Evolutionary conservation across 495 filamentous ascomycete species (phyloP), one percentile per base, ranked within the genome.

Genomic region (Aspergillus sclerotiicarbonarius): DNA sequence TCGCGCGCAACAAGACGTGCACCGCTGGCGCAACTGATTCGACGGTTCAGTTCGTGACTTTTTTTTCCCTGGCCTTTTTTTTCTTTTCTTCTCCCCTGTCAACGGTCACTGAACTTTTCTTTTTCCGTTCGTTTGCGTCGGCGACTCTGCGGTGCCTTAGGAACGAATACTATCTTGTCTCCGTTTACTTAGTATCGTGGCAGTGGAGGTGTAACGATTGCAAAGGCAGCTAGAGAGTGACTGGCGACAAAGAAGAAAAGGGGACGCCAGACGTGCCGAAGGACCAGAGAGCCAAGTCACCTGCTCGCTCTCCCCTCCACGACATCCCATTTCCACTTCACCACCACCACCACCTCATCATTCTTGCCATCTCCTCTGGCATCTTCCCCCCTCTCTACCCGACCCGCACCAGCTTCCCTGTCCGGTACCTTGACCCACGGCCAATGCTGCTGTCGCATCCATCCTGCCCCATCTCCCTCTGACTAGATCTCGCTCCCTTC

Each of bases 401-500:
- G 30, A 16, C 54, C 49, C 29, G 3, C 15, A 33, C 29, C 30
- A 48, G 48, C 37, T 53, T 30, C 54, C 50, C n/a, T 18, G 55
- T 20, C 21, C 25, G 49, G 20, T 18, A 50, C n/a, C 29, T 45
- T 59, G 48, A 54, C 52, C 37, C 51, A 31, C 51, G 25, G 2
- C 25, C 30, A 37, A 61, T 59, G 47, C 32, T 58, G 43, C 41
- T 41, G 45, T 63, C 30, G 16, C 32, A 51, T 39, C 53, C 15
- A 37, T 37, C 35, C 35, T n/a, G n/a, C 39, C 13, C 29, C 47
- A 43, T 16, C 18, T 19, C 31, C 29, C 25, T 29, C 47, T 32
- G 15, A 29, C 47, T 31, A 6, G 5, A 50, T n/a, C 47, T 16
- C 29, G n/a, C 25, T 49, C 46, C 19, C 46, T 29, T 61, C 48